phyloP scores from a whole-genome alignment of 805 yeast genomes.

The Ogataea glucozyma region DNA sequence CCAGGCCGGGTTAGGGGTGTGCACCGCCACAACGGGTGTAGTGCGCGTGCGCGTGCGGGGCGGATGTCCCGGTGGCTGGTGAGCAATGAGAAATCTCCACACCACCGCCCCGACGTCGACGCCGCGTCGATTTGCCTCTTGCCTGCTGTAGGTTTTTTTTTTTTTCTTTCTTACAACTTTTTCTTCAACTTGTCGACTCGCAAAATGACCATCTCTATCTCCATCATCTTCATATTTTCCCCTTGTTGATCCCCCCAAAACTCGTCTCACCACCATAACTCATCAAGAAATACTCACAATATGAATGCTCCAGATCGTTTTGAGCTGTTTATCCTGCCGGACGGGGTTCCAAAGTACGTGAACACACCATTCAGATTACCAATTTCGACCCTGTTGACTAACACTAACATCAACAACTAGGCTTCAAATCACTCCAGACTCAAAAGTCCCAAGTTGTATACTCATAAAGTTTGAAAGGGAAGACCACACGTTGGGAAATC shows the following conservation, averaged over 20 bases:
- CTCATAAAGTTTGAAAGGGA: constrained; percentile 92
- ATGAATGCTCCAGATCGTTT: constrained; percentile 99
- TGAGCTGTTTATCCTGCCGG: constrained; percentile 95
- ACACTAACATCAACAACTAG: too few relatives aligned
- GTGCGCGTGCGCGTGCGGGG: too few relatives aligned
- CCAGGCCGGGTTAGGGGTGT: constrained; percentile 13
- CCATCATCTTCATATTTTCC: not conserved
- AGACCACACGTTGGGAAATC: constrained; percentile 94
- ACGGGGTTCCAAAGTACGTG: constrained; percentile 88
- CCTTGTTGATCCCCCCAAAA: not conserved
- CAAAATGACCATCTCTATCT: too few relatives aligned
- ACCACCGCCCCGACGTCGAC: too few relatives aligned
- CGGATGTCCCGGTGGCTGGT: constrained; percentile 6
- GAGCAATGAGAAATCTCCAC: too few relatives aligned
- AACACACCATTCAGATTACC: too few relatives aligned
- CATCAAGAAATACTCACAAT: too few relatives aligned
- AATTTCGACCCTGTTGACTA: too few relatives aligned
- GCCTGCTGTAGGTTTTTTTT: constrained; percentile 1
- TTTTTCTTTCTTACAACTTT: not conserved
- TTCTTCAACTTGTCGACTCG: too few relatives aligned
- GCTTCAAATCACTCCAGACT: constrained; percentile 86
- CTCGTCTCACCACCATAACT: constrained; percentile 35
- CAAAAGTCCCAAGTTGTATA: constrained; percentile 93
- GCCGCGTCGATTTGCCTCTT: not conserved
- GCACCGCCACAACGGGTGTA: constrained; percentile 3